Percentiles rank a stretch among this genome's conserved stretches.
These are phyloP conservation scores for Capsella bursapastoris DNA, from an alignment of 345 rosid genomes.

Conservation along the genomic window DNA sequence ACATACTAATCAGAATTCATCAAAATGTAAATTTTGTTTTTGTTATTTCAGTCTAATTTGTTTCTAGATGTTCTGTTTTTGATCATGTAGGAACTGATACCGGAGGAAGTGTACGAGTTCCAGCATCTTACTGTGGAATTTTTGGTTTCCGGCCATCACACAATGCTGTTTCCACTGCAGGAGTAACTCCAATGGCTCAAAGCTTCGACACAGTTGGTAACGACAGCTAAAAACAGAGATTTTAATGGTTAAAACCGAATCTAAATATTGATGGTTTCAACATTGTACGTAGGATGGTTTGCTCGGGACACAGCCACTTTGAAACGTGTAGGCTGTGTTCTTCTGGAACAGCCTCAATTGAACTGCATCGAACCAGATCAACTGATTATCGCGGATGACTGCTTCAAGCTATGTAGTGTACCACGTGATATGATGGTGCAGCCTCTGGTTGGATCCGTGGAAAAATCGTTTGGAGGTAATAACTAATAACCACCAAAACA, in stretches of 20 bases:
- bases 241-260: neutral
- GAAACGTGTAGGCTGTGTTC: constrained; percentile 65
- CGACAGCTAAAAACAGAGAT: constrained; percentile 11
- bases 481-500: constrained; percentile 36
- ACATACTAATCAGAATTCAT: neutral
- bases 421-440: constrained; percentile 55
- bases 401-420: constrained; percentile 68
- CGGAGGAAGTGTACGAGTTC: constrained; percentile 90
- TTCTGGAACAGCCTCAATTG: constrained; percentile 54
- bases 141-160: constrained; percentile 84
- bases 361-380: constrained; percentile 51
- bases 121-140: constrained; percentile 82
- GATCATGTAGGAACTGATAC: constrained; percentile 77
- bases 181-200: constrained; percentile 87
- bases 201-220: constrained; percentile 95
- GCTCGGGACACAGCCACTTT: constrained; percentile 73
- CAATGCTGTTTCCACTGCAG: constrained; percentile 56
- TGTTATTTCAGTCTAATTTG: neutral
- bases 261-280: constrained; percentile 21
- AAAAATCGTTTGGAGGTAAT: constrained; percentile 70
- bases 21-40: neutral
- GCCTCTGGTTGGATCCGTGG: constrained; percentile 60
- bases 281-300: constrained; percentile 75
- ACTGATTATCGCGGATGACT: constrained; percentile 70
- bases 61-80: constrained; percentile 24